A percentile compares a stretch with the other conserved stretches of the same genome.
phyloP scores from a whole-genome alignment of 768 basidiomycete genomes.

The Boletus fagicola region DNA sequence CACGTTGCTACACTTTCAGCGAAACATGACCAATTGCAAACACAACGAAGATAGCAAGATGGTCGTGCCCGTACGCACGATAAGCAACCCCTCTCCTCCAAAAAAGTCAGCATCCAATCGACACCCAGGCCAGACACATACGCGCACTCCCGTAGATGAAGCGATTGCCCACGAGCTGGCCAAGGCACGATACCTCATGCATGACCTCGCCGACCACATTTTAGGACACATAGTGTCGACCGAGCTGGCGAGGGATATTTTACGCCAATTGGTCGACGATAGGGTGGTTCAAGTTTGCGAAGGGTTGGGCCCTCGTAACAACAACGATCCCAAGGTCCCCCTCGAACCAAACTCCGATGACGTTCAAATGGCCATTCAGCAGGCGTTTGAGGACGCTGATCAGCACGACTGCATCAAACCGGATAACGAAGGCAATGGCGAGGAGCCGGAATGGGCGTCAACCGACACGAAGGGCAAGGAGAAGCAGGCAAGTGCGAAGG shows the following conservation, averaged over 20 bases:
- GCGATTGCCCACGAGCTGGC: too few relatives aligned
- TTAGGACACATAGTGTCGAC: conserved; percentile 3
- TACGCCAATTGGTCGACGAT: background rate
- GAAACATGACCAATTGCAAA: too few relatives aligned
- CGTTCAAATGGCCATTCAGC: background rate
- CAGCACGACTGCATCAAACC: background rate
- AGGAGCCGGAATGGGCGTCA: too few relatives aligned
- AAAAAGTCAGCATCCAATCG: too few relatives aligned
- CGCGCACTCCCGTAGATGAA: background rate
- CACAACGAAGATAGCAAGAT: too few relatives aligned
- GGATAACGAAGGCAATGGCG: background rate
- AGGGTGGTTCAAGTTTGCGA: conserved; percentile 2
- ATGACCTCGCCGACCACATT: background rate
- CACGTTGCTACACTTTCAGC: background rate
- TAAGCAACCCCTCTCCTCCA: too few relatives aligned
- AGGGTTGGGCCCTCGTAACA: background rate
- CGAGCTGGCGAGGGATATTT: background rate
- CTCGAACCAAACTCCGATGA: background rate
- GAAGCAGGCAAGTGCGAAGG: background rate
- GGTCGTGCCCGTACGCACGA: too few relatives aligned
- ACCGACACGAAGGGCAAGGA: background rate
- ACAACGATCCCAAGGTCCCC: background rate
- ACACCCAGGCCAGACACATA: conserved; percentile 9
- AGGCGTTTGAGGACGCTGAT: conserved; percentile 6
- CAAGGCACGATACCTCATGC: background rate